phyloP scores from a whole-genome alignment of 139 green algal species.

The Coelastrella sp. region DNA sequence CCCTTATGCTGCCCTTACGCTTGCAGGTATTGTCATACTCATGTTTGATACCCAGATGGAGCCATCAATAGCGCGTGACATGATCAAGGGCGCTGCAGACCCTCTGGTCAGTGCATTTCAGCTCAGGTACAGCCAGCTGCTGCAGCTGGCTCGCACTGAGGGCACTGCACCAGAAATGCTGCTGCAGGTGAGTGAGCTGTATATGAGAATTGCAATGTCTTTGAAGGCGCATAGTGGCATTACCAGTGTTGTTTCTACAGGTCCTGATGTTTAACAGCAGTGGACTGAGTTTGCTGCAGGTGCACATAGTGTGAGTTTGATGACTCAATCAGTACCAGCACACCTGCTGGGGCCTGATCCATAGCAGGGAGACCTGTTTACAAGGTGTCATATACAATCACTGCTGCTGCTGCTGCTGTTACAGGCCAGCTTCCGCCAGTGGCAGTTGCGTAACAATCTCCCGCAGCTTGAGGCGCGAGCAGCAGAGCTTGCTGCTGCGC shows the following conservation, averaged over 20 bases:
- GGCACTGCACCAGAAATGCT: slow-evolving; percentile 58
- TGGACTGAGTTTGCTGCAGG: too few species aligned
- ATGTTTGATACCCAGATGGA: slow-evolving; percentile 91
- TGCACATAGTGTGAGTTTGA: too few species aligned
- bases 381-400: too few species aligned
- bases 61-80: slow-evolving; percentile 76
- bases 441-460: slow-evolving; percentile 73
- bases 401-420: not conserved
- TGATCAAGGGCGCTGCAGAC: slow-evolving; percentile 86
- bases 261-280: too few species aligned
- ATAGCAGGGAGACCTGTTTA: too few species aligned
- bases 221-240: too few species aligned
- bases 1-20: not conserved
- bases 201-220: too few species aligned
- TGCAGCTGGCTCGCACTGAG: slow-evolving; percentile 81
- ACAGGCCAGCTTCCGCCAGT: slow-evolving; percentile 68
- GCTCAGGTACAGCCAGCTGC: slow-evolving; percentile 86
- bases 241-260: too few species aligned
- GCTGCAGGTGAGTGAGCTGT: slow-evolving; percentile 26
- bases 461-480: slow-evolving; percentile 66
- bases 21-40: slow-evolving; percentile 84
- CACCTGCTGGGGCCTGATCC: too few species aligned
- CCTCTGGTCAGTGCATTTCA: slow-evolving; percentile 80
- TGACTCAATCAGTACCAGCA: too few species aligned
- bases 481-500: slow-evolving; percentile 54